These are phyloP conservation scores for Aspergillus cejpii DNA, from an alignment of 2,329 filamentous ascomycete genomes.

Conservation along the genomic window DNA sequence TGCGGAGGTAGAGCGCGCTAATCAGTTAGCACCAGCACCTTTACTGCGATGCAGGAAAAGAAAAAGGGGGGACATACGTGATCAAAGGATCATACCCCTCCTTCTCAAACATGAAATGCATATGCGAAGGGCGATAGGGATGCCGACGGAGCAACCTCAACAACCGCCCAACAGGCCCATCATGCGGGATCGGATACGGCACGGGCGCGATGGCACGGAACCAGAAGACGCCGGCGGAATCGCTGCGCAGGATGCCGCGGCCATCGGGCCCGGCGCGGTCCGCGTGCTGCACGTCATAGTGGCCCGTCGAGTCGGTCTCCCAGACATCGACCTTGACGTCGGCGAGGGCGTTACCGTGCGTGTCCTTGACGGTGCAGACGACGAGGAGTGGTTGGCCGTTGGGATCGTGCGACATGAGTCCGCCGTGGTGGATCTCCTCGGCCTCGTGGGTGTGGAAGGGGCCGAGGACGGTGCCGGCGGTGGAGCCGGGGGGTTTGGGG, in stretches of 20 bases:
- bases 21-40: constrained; percentile 3
- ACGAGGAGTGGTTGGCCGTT: constrained; percentile 64
- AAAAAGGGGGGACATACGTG: constrained; percentile 54
- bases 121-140: constrained; percentile 67
- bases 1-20: constrained; percentile 68
- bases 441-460: constrained; percentile 81
- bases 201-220: constrained; percentile 81
- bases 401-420: constrained; percentile 60
- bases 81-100: constrained; percentile 70
- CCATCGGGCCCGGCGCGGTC: constrained; percentile 61
- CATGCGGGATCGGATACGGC: constrained; percentile 75
- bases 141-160: constrained; percentile 63
- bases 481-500: constrained; percentile 63
- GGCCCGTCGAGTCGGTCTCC: constrained; percentile 75
- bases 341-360: constrained; percentile 54
- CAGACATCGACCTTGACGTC: constrained; percentile 72
- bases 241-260: constrained; percentile 62
- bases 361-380: constrained; percentile 65
- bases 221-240: constrained; percentile 69
- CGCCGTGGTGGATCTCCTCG: constrained; percentile 49
- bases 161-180: constrained; percentile 73
- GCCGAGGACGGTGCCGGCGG: constrained; percentile 73
- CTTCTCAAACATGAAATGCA: constrained; percentile 88
- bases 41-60: neutral
- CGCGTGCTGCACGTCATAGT: constrained; percentile 74